Conservation (phyloP, 148 eudicot genomes). For the Pharnaceum exiguum region DNA sequence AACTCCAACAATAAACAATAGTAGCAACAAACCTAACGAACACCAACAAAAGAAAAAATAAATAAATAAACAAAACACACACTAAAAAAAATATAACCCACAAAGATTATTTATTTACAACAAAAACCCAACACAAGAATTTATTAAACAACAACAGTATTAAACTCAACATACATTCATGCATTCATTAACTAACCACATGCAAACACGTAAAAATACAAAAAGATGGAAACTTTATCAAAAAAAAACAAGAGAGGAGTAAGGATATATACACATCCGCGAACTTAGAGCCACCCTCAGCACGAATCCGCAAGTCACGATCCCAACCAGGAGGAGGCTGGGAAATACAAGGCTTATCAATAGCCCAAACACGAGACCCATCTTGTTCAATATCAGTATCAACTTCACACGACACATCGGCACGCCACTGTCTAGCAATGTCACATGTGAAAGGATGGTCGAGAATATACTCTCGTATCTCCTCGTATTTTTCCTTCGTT, state of each 20-base stretch:
- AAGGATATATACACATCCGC: slow-evolving; percentile 80
- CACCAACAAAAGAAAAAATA: too few species aligned
- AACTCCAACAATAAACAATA: too few species aligned
- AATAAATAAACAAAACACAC: too few species aligned
- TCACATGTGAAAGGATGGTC: slow-evolving; percentile 71
- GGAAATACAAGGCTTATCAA: slow-evolving; percentile 87
- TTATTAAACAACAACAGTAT: too few species aligned
- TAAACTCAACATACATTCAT: too few species aligned
- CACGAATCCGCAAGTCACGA: slow-evolving; percentile 71
- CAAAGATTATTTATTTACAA: too few species aligned
- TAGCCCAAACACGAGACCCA: slow-evolving; percentile 90
- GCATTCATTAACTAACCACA: too few species aligned
- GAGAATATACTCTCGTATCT: slow-evolving; percentile 71
- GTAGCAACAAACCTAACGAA: too few species aligned
- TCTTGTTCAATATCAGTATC: slow-evolving; percentile 73
- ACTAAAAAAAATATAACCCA: too few species aligned
- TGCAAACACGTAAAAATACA: neutral
- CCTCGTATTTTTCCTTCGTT: slow-evolving; percentile 82
- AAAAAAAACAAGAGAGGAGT: neutral
- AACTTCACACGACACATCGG: slow-evolving; percentile 65
- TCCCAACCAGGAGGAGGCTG: slow-evolving; percentile 92
- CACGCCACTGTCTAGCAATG: slow-evolving; percentile 72
- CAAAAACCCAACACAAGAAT: too few species aligned
- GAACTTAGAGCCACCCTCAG: slow-evolving; percentile 75
- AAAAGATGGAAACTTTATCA: neutral